Percentiles rank a stretch among this genome's conserved stretches.
Evolutionary conservation across 768 basidiomycete genomes (phyloP).

Genomic region (Russula vinacea): DNA sequence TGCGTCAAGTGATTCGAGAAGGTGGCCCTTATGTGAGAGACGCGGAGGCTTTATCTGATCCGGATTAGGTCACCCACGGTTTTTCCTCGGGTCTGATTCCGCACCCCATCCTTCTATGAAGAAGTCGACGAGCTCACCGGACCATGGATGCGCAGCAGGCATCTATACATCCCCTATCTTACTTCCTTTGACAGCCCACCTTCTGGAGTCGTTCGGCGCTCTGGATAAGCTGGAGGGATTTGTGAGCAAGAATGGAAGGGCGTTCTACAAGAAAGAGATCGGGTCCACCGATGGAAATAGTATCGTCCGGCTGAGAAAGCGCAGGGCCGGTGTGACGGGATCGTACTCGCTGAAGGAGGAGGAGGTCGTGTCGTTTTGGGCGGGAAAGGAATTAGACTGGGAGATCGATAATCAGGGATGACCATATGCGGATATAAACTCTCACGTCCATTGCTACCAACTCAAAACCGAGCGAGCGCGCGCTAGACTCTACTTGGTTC

Average conservation of each 20-base stretch:
- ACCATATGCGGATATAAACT: conserved; percentile 18
- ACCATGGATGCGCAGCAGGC: conserved; percentile 84
- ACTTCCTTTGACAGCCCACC: conserved; percentile 83
- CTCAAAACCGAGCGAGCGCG: neutral
- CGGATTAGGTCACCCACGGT: conserved; percentile 75
- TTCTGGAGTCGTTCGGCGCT: conserved; percentile 84
- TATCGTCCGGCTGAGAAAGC: conserved; percentile 45
- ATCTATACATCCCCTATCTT: conserved; percentile 94
- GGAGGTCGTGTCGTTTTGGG: conserved; percentile 80
- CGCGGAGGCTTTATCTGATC: neutral
- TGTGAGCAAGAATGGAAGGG: conserved; percentile 71
- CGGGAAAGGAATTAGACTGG: conserved; percentile 79
- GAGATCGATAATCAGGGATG: conserved; percentile 33
- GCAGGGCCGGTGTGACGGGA: conserved; percentile 44
- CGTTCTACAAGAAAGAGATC: conserved; percentile 60
- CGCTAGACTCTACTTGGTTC: conserved; percentile 17
- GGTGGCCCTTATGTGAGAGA: conserved; percentile 43
- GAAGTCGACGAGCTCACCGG: conserved; percentile 69
- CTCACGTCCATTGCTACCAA: conserved; percentile 17
- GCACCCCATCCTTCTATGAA: conserved; percentile 80
- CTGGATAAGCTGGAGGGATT: conserved; percentile 79
- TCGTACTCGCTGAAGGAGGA: conserved; percentile 49
- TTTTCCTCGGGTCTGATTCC: conserved; percentile 96
- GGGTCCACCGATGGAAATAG: conserved; percentile 34
- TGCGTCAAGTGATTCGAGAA: conserved; percentile 71